A percentile compares a stretch with the other conserved stretches of the same genome.
Evolutionary conservation across 345 rosid species (phyloP).

Genomic region (Murraya koenigii): DNA sequence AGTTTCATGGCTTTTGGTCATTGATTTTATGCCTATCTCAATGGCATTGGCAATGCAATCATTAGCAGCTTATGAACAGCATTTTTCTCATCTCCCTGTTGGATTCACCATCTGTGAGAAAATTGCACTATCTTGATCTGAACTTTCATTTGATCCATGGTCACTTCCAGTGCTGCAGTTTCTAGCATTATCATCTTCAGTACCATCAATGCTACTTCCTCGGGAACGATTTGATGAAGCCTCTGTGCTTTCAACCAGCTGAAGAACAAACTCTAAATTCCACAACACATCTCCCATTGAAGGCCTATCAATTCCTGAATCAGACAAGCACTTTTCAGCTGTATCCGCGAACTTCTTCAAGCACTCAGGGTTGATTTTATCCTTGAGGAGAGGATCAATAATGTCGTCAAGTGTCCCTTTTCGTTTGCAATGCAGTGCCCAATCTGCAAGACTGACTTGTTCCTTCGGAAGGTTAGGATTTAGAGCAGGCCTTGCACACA

Average conservation of each 20-base stretch:
- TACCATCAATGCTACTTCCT: constrained; percentile 12
- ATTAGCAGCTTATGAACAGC: background rate
- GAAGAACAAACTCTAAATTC: constrained; percentile 69
- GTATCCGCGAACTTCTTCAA: constrained; percentile 57
- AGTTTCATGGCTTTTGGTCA: constrained; percentile 10
- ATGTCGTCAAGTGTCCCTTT: constrained; percentile 56
- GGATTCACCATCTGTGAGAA: constrained; percentile 67
- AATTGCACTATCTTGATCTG: constrained; percentile 33
- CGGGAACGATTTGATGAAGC: constrained; percentile 22
- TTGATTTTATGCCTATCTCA: background rate
- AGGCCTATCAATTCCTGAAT: constrained; percentile 55
- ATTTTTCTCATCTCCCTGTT: constrained; percentile 44
- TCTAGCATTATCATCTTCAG: constrained; percentile 21
- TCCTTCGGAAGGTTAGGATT: constrained; percentile 67
- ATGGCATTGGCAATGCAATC: background rate
- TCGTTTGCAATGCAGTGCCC: constrained; percentile 60
- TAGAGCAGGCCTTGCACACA: constrained; percentile 75
- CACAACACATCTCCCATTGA: constrained; percentile 72
- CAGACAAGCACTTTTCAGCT: constrained; percentile 57
- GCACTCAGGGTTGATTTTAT: constrained; percentile 46
- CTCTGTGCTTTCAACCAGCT: constrained; percentile 49
- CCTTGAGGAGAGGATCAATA: constrained; percentile 59
- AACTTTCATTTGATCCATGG: constrained; percentile 21
- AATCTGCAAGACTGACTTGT: constrained; percentile 86
- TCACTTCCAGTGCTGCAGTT: constrained; percentile 31